A percentile compares a stretch with the other conserved stretches of the same genome.
phyloP scores from a whole-genome alignment of 1,284 basidiomycete genomes.

The Testicularia cyperi region DNA sequence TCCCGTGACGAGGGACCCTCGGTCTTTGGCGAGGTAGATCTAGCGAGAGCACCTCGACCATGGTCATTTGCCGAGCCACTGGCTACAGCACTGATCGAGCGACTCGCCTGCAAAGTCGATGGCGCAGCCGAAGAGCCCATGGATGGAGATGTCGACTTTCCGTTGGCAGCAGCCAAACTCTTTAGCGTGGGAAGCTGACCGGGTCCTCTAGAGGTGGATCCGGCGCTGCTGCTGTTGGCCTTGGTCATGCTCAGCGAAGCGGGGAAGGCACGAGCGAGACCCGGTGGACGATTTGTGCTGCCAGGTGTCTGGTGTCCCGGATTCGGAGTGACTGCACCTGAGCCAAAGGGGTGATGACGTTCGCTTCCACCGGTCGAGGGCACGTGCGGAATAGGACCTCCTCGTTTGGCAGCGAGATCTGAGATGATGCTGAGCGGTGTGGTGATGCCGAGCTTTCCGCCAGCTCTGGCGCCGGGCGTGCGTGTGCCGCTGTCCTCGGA shows the following conservation, averaged over 20 bases:
- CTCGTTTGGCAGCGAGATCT: constrained; percentile 55
- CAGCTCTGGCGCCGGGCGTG: constrained; percentile 42
- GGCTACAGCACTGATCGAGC: constrained; percentile 31
- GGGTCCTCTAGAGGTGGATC: constrained; percentile 17
- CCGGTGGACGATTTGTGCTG: constrained; percentile 20
- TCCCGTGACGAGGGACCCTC: constrained; percentile 33
- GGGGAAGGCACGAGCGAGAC: constrained; percentile 21
- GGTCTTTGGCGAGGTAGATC: neutral
- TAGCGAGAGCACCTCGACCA: constrained; percentile 24
- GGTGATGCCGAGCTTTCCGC: constrained; percentile 45
- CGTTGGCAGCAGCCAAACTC: constrained; percentile 12
- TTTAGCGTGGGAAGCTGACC: constrained; percentile 25
- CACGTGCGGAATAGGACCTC: constrained; percentile 23
- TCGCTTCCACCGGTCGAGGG: constrained; percentile 35
- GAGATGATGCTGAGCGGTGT: constrained; percentile 57
- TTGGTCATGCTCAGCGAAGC: constrained; percentile 43
- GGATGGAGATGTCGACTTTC: constrained; percentile 1
- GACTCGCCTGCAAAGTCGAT: constrained; percentile 2
- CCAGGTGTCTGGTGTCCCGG: constrained; percentile 45
- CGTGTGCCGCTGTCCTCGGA: constrained; percentile 32
- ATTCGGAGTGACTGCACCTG: constrained; percentile 52
- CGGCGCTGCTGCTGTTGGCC: constrained; percentile 8
- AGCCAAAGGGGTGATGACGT: constrained; percentile 52
- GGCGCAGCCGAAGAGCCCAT: neutral
- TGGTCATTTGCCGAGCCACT: constrained; percentile 42